Evolutionary conservation across 73 alveolate genomes (phyloP), one percentile per base, ranked within the genome.

Genomic region (Stentor coeruleus): DNA sequence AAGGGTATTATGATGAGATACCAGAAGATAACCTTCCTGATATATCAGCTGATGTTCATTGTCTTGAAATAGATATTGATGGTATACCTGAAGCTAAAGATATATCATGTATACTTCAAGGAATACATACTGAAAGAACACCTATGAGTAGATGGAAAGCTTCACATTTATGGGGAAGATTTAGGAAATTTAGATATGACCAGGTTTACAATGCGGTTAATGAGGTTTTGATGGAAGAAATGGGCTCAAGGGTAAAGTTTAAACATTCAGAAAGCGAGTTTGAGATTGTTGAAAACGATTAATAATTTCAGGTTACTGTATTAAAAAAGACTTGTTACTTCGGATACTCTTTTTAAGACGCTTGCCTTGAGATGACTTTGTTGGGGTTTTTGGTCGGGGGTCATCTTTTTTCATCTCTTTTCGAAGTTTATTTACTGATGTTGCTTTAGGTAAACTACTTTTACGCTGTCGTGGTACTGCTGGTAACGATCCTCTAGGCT

Each of bases 1-100:
- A 40, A 26, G 33, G 33, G 1, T 26, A 28, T 66, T 14, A 26
- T 14, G 79, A 66, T 14, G 37, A 20, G 39, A 20, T 66, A 3
- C 79, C 79, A 0, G 79, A 26, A 15, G n/a, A 26, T 20, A 0
- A 31, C 26, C 42, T 66, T 37, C 42, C 36, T 66, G 79, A 33
- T 26, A 66, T 66, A 28, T 20, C n/a, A 20, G 33, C 14, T 20
- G 79, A 66, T 66, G 37, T 66, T 33, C 39, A 26, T 26, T 0
- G 40, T 20, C 49, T 66, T 11, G 79, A 14, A 33, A 31, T 26
- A 33, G 15, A 66, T 26, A 28, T 66, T 66, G 79, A 66, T 26
- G 79, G 79, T 31, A 33, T 66, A 20, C 79, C 79, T 20, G 79
- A 66, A 14, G 14, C 79, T 14, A 66, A 66, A 66, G 79, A 66